These are phyloP conservation scores for Umbellularia californica DNA, from an alignment of 164 flowering plant genomes.

Conservation along the genomic window DNA sequence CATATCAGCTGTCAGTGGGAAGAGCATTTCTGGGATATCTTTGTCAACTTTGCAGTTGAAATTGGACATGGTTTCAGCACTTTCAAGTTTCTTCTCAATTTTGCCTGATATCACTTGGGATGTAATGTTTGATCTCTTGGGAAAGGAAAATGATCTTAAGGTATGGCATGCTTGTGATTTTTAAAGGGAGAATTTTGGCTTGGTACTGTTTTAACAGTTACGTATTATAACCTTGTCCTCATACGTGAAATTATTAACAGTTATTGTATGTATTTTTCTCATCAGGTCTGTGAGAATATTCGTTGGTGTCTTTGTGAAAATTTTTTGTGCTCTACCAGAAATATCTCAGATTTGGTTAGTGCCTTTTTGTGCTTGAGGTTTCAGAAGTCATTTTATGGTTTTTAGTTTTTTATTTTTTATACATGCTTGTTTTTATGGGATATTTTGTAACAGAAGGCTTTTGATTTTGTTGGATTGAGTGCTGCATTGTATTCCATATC, in stretches of 20 bases:
- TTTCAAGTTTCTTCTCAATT: conserved; percentile 61
- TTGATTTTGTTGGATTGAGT: conserved; percentile 1
- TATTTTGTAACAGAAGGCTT: neutral
- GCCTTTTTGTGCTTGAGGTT: neutral
- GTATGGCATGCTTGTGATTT: conserved; percentile 27
- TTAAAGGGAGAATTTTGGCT: neutral
- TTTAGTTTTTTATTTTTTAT: too few relatives aligned
- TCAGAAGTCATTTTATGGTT: neutral
- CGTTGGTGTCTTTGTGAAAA: conserved; percentile 50
- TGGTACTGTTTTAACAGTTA: neutral
- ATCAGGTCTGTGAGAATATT: conserved; percentile 51
- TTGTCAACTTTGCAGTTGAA: conserved; percentile 46
- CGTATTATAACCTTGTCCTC: neutral
- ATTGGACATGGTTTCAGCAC: conserved; percentile 55
- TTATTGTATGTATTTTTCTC: conserved; percentile 1
- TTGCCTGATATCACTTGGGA: conserved; percentile 65
- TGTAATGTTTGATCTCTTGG: conserved; percentile 51
- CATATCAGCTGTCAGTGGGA: conserved; percentile 31
- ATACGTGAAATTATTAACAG: neutral
- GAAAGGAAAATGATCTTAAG: conserved; percentile 52
- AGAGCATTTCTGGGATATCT: conserved; percentile 22
- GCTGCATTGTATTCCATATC: neutral
- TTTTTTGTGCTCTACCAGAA: conserved; percentile 39
- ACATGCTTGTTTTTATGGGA: neutral
- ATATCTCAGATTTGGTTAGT: conserved; percentile 56